Percentiles rank a stretch among this genome's conserved stretches.
Evolutionary conservation across 352 stramenopile species (phyloP).

Genomic region (Pythium periplocum): DNA sequence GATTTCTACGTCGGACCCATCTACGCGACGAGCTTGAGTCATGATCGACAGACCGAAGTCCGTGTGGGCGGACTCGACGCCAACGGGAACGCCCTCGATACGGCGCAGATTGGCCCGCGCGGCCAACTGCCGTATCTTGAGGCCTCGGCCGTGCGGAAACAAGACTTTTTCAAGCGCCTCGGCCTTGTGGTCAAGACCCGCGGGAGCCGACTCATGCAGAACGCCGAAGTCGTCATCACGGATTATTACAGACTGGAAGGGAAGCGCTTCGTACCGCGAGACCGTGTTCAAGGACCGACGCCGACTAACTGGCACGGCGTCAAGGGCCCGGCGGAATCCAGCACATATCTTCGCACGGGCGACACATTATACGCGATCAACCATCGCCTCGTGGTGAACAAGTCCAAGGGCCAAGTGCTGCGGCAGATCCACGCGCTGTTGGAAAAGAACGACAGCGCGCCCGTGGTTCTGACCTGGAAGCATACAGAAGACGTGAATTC

Average conservation of each 20-base stretch:
- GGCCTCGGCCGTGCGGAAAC: conserved; percentile 39
- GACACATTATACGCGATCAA: conserved; percentile 86
- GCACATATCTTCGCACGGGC: conserved; percentile 60
- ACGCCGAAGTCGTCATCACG: conserved; percentile 72
- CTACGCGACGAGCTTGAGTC: conserved; percentile 80
- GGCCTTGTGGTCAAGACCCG: conserved; percentile 79
- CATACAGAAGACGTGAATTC: conserved; percentile 73
- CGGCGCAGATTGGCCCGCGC: conserved; percentile 63
- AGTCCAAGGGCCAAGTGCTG: conserved; percentile 78
- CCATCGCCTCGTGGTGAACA: conserved; percentile 84
- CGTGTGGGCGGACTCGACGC: conserved; percentile 45
- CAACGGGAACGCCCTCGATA: conserved; percentile 27
- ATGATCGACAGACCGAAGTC: conserved; percentile 83
- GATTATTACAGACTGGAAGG: conserved; percentile 79
- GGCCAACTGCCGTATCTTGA: conserved; percentile 69
- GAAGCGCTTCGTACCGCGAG: conserved; percentile 68
- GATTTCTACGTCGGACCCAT: conserved; percentile 82
- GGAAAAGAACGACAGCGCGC: conserved; percentile 64
- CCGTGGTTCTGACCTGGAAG: conserved; percentile 78
- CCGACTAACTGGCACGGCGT: conserved; percentile 63
- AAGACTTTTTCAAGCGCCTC: conserved; percentile 77
- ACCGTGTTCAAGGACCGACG: conserved; percentile 57
- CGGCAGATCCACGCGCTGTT: conserved; percentile 72
- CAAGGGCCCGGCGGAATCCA: conserved; percentile 72
- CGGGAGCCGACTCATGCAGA: conserved; percentile 81